Percentiles rank a stretch among this genome's conserved stretches.
phyloP scores from a whole-genome alignment of 2,329 filamentous ascomycete species.

The Penicillium italicum region DNA sequence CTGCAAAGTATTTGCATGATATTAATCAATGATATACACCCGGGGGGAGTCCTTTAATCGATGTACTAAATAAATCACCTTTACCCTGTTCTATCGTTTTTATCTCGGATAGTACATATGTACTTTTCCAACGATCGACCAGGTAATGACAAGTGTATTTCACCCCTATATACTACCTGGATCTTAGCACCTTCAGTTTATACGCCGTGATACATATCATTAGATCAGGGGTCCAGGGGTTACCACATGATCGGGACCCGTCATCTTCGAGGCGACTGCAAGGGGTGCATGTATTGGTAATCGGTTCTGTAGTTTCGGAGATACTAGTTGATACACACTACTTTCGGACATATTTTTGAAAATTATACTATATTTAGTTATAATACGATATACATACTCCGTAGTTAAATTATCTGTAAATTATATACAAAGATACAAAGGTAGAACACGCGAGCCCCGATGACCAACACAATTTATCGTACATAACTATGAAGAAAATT shows the following conservation, averaged over 20 bases:
- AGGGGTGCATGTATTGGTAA: slow-evolving; percentile 2
- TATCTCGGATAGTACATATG: too few species aligned
- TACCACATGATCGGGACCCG: slow-evolving; percentile 4
- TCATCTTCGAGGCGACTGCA: slow-evolving; percentile 4
- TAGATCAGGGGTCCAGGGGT: background rate
- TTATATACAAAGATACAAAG: too few species aligned
- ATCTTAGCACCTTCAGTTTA: too few species aligned
- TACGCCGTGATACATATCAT: background rate
- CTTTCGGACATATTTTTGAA: too few species aligned
- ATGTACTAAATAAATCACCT: background rate
- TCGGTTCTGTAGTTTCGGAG: background rate
- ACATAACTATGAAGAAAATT: too few species aligned
- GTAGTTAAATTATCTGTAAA: too few species aligned
- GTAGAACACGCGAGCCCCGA: too few species aligned
- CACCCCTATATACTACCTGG: background rate
- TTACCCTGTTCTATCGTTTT: background rate
- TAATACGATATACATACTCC: too few species aligned
- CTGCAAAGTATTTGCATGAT: background rate
- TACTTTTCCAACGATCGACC: too few species aligned
- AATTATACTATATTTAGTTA: too few species aligned
- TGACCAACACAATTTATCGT: too few species aligned
- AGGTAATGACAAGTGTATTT: background rate
- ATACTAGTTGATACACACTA: background rate
- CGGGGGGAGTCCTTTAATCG: background rate
- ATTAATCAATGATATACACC: background rate